Conservation (phyloP, 176 grass and related monocot species). For the maize (Zea mays) region DNA sequence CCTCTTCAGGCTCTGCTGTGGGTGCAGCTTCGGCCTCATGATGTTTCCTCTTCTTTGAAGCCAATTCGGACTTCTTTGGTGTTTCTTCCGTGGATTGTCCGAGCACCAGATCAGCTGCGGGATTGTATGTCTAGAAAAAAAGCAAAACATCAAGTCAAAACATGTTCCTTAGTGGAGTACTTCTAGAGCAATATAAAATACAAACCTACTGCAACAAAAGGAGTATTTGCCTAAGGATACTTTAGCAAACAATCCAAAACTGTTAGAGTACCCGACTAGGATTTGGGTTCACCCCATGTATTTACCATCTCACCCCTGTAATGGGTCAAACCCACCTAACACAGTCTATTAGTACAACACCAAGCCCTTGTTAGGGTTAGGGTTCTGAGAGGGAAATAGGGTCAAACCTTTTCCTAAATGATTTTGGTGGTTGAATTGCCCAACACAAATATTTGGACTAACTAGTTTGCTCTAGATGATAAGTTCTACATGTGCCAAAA, state of each 20-base stretch:
- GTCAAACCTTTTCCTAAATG: no score
- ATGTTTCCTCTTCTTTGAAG: slow-evolving; percentile 64
- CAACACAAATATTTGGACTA: no score
- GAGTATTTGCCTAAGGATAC: background rate
- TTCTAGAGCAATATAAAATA: background rate
- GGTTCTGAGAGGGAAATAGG: no score
- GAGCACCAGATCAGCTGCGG: slow-evolving; percentile 70
- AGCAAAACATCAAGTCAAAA: background rate
- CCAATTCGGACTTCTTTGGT: slow-evolving; percentile 41
- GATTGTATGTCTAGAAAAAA: slow-evolving; percentile 72
- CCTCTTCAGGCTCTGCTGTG: background rate
- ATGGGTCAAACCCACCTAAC: no score
- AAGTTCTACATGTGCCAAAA: no score
- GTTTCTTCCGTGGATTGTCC: slow-evolving; percentile 30
- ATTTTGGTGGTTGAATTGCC: no score
- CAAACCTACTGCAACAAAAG: background rate
- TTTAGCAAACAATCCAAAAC: background rate
- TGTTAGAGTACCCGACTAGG: no score
- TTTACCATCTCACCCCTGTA: no score
- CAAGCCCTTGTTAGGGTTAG: no score
- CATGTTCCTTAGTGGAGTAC: background rate
- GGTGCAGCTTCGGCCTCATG: slow-evolving; percentile 29
- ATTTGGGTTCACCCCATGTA: no score
- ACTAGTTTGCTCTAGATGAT: no score
- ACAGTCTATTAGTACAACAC: no score